Percentiles rank a stretch among this genome's conserved stretches.
These are phyloP conservation scores for Fomitopsis pinicola DNA, from an alignment of 1,284 basidiomycete genomes.

Conservation along the genomic window DNA sequence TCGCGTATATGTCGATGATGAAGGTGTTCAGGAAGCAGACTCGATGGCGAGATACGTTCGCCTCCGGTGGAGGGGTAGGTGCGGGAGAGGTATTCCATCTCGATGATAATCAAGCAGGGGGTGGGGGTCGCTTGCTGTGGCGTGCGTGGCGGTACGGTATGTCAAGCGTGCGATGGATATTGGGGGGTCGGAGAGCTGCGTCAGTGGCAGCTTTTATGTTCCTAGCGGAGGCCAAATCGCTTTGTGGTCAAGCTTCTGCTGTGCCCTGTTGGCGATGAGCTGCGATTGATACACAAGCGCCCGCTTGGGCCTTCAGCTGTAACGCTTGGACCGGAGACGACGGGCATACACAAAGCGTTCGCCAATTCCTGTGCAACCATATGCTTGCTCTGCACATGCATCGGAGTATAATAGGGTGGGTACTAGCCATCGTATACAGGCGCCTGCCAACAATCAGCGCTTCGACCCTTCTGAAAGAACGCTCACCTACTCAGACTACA, in stretches of 20 bases:
- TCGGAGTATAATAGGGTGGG: not conserved
- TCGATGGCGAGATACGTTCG: not conserved
- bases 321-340: not conserved
- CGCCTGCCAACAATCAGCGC: not conserved
- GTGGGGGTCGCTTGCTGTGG: not conserved
- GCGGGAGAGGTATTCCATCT: not conserved
- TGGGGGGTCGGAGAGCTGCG: not conserved
- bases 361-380: not conserved
- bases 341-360: not conserved
- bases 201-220: not conserved
- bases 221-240: not conserved
- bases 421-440: not conserved
- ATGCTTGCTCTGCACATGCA: not conserved
- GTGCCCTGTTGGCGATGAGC: not conserved
- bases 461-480: not conserved
- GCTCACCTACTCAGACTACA: not conserved
- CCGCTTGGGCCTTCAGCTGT: not conserved
- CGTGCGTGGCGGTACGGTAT: not conserved
- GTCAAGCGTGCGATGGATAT: not conserved
- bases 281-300: not conserved
- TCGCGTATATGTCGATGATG: not conserved
- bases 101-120: not conserved
- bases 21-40: not conserved
- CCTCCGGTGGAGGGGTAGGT: not conserved
- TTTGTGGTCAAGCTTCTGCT: not conserved